Conservation (phyloP, 495 filamentous ascomycete genomes). For the Immersiella caudata region DNA sequence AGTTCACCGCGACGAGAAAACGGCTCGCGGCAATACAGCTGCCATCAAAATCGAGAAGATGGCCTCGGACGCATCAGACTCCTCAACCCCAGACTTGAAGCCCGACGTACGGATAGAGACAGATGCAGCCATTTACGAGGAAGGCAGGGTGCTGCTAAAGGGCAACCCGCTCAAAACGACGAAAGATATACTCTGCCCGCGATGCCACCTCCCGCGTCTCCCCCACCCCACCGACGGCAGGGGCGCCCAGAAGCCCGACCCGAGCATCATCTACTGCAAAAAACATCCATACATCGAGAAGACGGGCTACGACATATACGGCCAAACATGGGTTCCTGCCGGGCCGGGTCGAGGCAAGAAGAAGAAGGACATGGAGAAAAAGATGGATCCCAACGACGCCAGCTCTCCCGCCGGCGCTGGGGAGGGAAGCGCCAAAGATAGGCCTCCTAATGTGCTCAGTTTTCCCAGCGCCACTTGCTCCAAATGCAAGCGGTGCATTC, state of each 20-base stretch:
- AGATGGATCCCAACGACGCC: conserved; percentile 48
- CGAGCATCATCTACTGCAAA: conserved; percentile 71
- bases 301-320: conserved; percentile 80
- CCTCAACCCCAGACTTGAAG: conserved; percentile 42
- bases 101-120: conserved; percentile 65
- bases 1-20: conserved; percentile 74
- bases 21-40: conserved; percentile 70
- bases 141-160: conserved; percentile 70
- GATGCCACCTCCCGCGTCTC: conserved; percentile 66
- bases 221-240: conserved; percentile 65
- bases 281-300: conserved; percentile 72
- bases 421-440: conserved; percentile 52
- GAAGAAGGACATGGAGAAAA: conserved; percentile 63
- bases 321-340: conserved; percentile 65
- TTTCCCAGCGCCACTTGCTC: conserved; percentile 63
- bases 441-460: conserved; percentile 57
- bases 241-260: conserved; percentile 62
- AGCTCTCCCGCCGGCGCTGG: conserved; percentile 52
- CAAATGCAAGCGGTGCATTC: conserved; percentile 58
- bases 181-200: conserved; percentile 68
- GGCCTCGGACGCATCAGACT: conserved; percentile 57
- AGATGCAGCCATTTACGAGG: conserved; percentile 70
- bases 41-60: conserved; percentile 71
- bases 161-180: conserved; percentile 76
- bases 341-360: conserved; percentile 60